phyloP scores from a whole-genome alignment of 495 filamentous ascomycete genomes.

The Aspergillus egyptiacus region DNA sequence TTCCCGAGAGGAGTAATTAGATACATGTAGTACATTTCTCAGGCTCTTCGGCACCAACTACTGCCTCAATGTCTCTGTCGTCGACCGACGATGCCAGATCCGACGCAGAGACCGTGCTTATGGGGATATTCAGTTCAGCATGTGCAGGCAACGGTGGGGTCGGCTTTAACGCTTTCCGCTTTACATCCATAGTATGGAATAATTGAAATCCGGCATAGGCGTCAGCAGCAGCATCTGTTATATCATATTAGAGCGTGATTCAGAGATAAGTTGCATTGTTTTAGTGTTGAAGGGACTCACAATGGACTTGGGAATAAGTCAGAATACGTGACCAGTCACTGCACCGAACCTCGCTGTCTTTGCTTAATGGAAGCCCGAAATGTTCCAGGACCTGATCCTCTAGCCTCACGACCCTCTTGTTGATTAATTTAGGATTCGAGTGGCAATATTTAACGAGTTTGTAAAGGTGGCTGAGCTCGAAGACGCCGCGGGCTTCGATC shows the following conservation, averaged over 20 bases:
- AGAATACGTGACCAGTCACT: slow-evolving; percentile 66
- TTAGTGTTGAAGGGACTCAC: slow-evolving; percentile 39
- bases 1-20: no score
- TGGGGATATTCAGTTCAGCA: slow-evolving; percentile 60
- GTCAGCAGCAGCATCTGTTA: slow-evolving; percentile 71
- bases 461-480: slow-evolving; percentile 77
- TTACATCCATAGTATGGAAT: slow-evolving; percentile 61
- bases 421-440: slow-evolving; percentile 49
- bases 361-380: slow-evolving; percentile 70
- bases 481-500: slow-evolving; percentile 57
- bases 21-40: no score
- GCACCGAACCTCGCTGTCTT: slow-evolving; percentile 59
- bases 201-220: slow-evolving; percentile 75
- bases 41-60: background rate
- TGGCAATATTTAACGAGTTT: slow-evolving; percentile 61
- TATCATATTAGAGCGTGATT: background rate
- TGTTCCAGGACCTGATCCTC: slow-evolving; percentile 62
- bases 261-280: background rate
- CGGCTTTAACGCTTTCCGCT: slow-evolving; percentile 58
- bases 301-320: slow-evolving; percentile 61
- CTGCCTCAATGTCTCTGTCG: slow-evolving; percentile 21
- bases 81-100: background rate
- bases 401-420: slow-evolving; percentile 60
- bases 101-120: slow-evolving; percentile 41
- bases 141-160: slow-evolving; percentile 61